Evolutionary conservation across 768 basidiomycete species (phyloP).

Genomic region (Panaeolus papilionaceus): DNA sequence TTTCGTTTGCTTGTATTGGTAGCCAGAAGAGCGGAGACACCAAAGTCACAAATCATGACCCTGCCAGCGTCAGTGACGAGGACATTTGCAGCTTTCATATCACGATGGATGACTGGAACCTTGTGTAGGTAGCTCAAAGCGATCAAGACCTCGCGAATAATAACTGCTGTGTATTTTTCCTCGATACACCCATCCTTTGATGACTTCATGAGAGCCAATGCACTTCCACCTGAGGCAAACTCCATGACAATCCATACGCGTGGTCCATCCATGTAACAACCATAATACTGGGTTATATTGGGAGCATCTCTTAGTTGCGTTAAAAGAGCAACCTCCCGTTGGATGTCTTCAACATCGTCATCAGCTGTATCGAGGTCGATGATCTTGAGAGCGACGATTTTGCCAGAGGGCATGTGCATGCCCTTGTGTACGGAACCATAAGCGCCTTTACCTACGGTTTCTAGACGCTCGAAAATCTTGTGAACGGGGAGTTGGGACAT

Average conservation of each 20-base stretch:
- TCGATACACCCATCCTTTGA: constrained; percentile 77
- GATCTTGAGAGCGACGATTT: constrained; percentile 96
- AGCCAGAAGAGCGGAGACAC: constrained; percentile 91
- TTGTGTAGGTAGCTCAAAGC: constrained; percentile 92
- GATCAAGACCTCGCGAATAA: constrained; percentile 87
- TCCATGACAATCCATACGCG: constrained; percentile 99
- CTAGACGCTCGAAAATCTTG: constrained; percentile 83
- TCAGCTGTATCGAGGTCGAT: constrained; percentile 97
- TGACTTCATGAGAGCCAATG: constrained; percentile 92
- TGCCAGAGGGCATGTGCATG: constrained; percentile 80
- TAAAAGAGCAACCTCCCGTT: constrained; percentile 92
- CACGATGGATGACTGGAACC: constrained; percentile 94
- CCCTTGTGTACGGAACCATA: constrained; percentile 97
- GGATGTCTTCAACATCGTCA: constrained; percentile 96
- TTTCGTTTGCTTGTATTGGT: constrained; percentile 90
- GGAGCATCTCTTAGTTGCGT: constrained; percentile 89
- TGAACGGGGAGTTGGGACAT: constrained; percentile 69
- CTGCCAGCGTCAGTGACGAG: constrained; percentile 89
- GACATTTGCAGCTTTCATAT: constrained; percentile 97
- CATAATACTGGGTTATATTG: constrained; percentile 94
- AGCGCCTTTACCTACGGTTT: constrained; percentile 94
- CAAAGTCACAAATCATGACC: constrained; percentile 97
- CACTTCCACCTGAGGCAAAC: constrained; percentile 93
- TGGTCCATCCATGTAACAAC: constrained; percentile 94
- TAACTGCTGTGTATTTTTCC: constrained; percentile 88